A percentile compares a stretch with the other conserved stretches of the same genome.
Evolutionary conservation across 768 basidiomycete genomes (phyloP).

Genomic region (Holtermanniella nyarrowii): DNA sequence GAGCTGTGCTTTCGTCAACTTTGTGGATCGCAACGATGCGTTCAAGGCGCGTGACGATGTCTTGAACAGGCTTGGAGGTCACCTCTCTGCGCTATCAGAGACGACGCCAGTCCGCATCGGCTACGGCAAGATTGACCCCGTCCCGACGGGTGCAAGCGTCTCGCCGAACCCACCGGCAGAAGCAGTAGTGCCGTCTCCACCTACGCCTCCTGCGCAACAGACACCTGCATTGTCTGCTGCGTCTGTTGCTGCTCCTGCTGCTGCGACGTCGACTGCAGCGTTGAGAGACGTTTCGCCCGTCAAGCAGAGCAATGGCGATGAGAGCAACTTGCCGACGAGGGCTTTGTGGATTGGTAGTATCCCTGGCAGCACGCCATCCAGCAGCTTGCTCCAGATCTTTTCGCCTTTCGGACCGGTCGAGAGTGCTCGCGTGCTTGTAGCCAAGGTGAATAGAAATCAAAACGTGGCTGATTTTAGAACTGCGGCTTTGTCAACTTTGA

Average conservation of each 20-base stretch:
- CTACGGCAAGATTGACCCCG: constrained; percentile 95
- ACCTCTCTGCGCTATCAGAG: constrained; percentile 73
- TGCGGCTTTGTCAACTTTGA: constrained; percentile 76
- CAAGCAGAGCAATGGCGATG: constrained; percentile 43
- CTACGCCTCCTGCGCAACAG: constrained; percentile 39
- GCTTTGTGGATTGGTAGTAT: constrained; percentile 98
- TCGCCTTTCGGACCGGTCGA: constrained; percentile 97
- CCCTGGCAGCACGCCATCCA: constrained; percentile 86
- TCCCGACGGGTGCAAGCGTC: constrained; percentile 50
- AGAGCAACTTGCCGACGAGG: constrained; percentile 83
- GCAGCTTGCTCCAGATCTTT: constrained; percentile 88
- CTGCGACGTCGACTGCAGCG: not conserved
- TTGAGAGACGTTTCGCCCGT: constrained; percentile 8
- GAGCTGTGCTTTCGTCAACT: constrained; percentile 99
- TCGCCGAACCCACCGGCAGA: constrained; percentile 50
- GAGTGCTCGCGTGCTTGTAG: constrained; percentile 86
- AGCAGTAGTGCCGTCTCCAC: constrained; percentile 52
- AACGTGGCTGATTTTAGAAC: constrained; percentile 8
- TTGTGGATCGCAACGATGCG: constrained; percentile 90
- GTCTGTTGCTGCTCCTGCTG: constrained; percentile 2
- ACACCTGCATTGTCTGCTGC: constrained; percentile 5
- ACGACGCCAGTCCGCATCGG: constrained; percentile 95
- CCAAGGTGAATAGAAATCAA: constrained; percentile 79
- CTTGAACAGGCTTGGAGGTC: constrained; percentile 80
- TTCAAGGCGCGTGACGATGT: constrained; percentile 97